Percentiles rank a stretch among this genome's conserved stretches.
These are phyloP conservation scores for Sphaerulina populicola DNA, from an alignment of 2,329 filamentous ascomycete genomes.

Conservation along the genomic window DNA sequence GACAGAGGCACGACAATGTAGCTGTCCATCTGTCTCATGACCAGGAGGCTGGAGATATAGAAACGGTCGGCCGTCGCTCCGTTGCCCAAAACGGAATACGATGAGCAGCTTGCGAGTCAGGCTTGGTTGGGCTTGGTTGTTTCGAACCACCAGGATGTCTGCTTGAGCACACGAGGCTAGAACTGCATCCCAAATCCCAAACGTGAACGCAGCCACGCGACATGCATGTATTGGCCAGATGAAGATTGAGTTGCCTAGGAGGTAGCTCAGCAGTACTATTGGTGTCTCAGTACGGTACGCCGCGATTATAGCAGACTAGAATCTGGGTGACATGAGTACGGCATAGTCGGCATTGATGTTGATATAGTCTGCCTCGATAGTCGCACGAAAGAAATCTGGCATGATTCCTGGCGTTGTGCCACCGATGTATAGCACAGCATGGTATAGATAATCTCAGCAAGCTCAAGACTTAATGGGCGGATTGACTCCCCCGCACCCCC, in stretches of 20 bases:
- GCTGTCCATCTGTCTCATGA: neutral
- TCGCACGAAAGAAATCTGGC: too few species aligned
- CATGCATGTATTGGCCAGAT: neutral
- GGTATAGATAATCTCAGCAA: too few species aligned
- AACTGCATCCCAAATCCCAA: neutral
- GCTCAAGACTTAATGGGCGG: too few species aligned
- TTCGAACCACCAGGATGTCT: neutral
- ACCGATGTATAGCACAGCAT: too few species aligned
- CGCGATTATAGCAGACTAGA: neutral
- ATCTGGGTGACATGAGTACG: neutral
- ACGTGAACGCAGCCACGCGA: neutral
- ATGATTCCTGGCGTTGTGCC: too few species aligned
- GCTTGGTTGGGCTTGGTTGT: constrained; percentile 4
- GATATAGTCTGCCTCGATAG: neutral
- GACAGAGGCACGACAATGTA: neutral
- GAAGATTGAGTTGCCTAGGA: neutral
- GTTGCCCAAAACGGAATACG: neutral
- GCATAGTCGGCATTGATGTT: neutral
- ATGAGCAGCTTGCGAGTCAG: constrained; percentile 2
- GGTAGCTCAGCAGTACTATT: neutral
- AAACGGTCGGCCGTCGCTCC: neutral
- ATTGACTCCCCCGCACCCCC: too few species aligned
- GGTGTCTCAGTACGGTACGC: neutral
- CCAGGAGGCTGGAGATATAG: neutral
- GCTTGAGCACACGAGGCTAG: neutral